These are phyloP conservation scores for Balakata baccata DNA, from an alignment of 345 rosid genomes.

Conservation along the genomic window DNA sequence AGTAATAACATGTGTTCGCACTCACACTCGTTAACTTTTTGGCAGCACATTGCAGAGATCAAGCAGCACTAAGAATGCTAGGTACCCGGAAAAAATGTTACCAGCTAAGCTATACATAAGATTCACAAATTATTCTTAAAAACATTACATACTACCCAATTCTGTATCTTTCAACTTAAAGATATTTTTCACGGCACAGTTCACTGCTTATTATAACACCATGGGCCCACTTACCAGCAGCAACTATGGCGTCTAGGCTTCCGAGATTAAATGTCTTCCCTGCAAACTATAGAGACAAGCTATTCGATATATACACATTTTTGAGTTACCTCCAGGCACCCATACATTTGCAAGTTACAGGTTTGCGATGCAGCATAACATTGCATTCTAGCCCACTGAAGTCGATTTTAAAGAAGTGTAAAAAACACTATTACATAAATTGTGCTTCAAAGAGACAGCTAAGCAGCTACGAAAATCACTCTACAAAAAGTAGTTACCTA, in stretches of 20 bases:
- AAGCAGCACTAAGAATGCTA: not conserved
- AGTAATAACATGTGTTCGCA: not conserved
- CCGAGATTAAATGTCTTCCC: conserved; percentile 22
- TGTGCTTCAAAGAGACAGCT: conserved; percentile 16
- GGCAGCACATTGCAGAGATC: not conserved
- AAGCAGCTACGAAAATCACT: conserved; percentile 15
- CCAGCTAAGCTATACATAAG: not conserved
- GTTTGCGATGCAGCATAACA: conserved; percentile 5
- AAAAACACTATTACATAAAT: conserved; percentile 10
- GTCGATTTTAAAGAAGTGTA: conserved; percentile 20
- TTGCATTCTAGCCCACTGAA: conserved; percentile 26
- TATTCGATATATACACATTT: conserved; percentile 10
- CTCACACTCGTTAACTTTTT: not conserved
- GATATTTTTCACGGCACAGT: not conserved
- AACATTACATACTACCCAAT: conserved; percentile 3
- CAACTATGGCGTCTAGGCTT: conserved; percentile 19
- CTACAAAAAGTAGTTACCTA: conserved; percentile 34
- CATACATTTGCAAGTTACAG: conserved; percentile 15
- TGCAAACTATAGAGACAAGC: conserved; percentile 27
- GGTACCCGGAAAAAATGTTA: not conserved
- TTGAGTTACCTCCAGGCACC: conserved; percentile 29
- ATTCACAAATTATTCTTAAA: not conserved
- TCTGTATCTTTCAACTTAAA: conserved; percentile 5
- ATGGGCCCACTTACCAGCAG: not conserved
- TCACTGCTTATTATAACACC: not conserved